Percentiles rank a stretch among this genome's conserved stretches.
phyloP scores from a whole-genome alignment of 805 yeast genomes.

The Kazachstania viticola region DNA sequence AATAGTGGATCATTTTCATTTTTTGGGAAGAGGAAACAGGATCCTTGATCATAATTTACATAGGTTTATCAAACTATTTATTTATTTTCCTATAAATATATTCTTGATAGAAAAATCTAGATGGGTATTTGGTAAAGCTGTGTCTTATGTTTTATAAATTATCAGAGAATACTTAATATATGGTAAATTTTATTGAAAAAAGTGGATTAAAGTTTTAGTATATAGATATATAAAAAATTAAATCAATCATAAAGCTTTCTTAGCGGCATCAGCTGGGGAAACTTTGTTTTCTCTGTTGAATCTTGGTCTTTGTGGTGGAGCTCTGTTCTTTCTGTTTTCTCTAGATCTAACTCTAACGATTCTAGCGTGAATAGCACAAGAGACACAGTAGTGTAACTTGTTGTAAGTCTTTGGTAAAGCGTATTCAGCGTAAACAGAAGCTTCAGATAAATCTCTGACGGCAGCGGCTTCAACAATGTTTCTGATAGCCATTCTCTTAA shows the following conservation, averaged over 20 bases:
- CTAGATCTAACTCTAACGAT: conserved; percentile 99
- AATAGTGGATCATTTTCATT: conserved; percentile 10
- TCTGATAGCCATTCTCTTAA: conserved; percentile 99
- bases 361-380: conserved; percentile 99
- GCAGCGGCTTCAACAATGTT: conserved; percentile 99
- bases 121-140: too few species aligned
- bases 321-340: conserved; percentile 94
- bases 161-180: too few species aligned
- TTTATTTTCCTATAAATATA: too few species aligned
- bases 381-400: conserved; percentile 99
- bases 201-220: too few species aligned
- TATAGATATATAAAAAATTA: neutral
- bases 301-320: conserved; percentile 99
- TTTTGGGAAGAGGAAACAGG: conserved; percentile 13
- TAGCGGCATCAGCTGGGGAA: conserved; percentile 95
- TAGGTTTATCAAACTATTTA: too few species aligned
- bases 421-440: conserved; percentile 97
- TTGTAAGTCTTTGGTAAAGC: conserved; percentile 99
- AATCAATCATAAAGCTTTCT: conserved; percentile 55
- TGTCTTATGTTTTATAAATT: too few species aligned
- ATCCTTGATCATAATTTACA: too few species aligned
- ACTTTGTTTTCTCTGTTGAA: conserved; percentile 93
- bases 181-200: too few species aligned
- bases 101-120: too few species aligned
- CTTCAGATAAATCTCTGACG: conserved; percentile 98